Evolutionary conservation across 805 yeast genomes (phyloP), one percentile per base, ranked within the genome.

Genomic region (Candida awuae): DNA sequence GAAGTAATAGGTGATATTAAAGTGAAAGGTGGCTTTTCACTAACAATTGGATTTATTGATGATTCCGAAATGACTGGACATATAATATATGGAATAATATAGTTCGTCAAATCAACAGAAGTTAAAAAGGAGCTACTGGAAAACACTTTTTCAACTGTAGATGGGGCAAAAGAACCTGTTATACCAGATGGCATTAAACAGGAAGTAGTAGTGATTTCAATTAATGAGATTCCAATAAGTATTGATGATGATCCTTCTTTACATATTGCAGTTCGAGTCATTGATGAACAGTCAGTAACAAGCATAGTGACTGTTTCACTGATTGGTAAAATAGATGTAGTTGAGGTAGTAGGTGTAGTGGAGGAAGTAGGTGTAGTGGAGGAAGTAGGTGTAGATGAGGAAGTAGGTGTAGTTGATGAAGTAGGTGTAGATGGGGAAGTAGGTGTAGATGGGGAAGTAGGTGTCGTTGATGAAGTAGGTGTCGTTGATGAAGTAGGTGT

Each of bases 101-200:
- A 32, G 17, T 47, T 35, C 2, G 42, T 19, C 12, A 42, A 4
- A 4, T 22, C n/a, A 18, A 43, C 18, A 12, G 39, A 31, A 3
- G 36, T 33, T 3, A 29, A 26, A 15, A 32, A 13, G 4, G 14
- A 15, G 17, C 33, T 36, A 4, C 25, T 33, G 12, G 26, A 36
- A 8, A 35, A 19, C 14, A 30, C 9, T 17, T 22, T 13, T 9
- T n/a, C 17, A 5, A 31, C 29, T 9, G 41, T 32, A 2, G 44
- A 35, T 22, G 43, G 26, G 9, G 36, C 37, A 34, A 42, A 44
- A 2, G 44, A 44, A 12, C 44, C 47, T 26, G 35, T 32, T 14
- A 44, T 26, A 14, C 13, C 35, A 14, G 25, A 20, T 10, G 34
- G 32, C 30, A 37, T 36, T n/a, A 21, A 7, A 16, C 39, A 40